Evolutionary conservation across 345 rosid species (phyloP), one percentile per base, ranked within the genome.

Genomic region (Punica granatum): DNA sequence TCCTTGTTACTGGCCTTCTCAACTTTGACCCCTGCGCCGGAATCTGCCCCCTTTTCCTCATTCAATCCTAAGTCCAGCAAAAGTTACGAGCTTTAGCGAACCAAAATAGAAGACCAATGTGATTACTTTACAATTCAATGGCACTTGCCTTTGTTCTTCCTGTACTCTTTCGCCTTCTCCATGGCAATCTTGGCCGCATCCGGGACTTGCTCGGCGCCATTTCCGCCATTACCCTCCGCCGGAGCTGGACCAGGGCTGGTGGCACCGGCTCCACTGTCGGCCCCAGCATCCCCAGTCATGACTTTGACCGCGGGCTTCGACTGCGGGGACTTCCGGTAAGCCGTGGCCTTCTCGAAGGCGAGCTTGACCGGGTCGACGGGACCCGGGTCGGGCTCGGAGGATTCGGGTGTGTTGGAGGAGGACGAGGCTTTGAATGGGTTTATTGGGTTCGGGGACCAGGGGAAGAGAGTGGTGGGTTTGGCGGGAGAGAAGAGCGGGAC

Each of bases 271-370:
- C 31, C 69, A 3, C 46, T 63, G 44, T 53, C 63, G 63, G 35
- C 64, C 54, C 30, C 68, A n/a, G 23, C 15, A 1, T 15, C 69
- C 14, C 34, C 61, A 23, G 30, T 33, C 63, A 49, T 11, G 8
- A 43, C 21, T 15, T 36, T 46, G 46, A 15, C 51, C 14, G 63
- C 53, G 46, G 51, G 73, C 25, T 41, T 35, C 41, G 32, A 35
- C 63, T 35, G 63, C 18, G n/a, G 42, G 25, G 62, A 48, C 70
- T 59, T 72, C 80, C 70, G 83, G 60, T 85, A 88, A 0, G 84
- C 83, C 77, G 77, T 78, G 0, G 88, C 91, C 78, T 76, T 90
- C 78, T 82, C 85, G 65, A 84, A 82, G 6, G 98, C 90, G n/a
- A 88, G 85, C 73, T 84, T 88, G 6, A 85, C 83, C 7, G 85